Evolutionary conservation across 345 rosid species (phyloP).

Genomic region (Eucalyptus rudis): DNA sequence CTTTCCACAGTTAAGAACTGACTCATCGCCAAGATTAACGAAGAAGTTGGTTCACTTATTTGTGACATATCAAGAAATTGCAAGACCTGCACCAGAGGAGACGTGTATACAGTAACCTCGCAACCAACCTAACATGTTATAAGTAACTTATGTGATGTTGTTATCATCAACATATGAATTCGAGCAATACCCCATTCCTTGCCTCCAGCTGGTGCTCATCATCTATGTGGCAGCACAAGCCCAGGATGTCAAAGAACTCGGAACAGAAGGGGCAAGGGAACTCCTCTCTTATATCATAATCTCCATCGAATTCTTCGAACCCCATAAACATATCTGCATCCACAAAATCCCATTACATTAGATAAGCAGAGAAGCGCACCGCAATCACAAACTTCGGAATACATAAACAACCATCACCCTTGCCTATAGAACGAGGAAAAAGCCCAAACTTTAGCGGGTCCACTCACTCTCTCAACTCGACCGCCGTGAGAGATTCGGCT

Average conservation of each 20-base stretch:
- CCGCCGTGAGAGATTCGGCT: neutral
- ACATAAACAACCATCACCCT: neutral
- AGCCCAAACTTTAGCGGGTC: neutral
- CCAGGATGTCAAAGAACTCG: constrained; percentile 76
- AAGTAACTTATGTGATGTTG: neutral
- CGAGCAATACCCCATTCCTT: constrained; percentile 60
- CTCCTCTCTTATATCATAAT: constrained; percentile 87
- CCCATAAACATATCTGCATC: constrained; percentile 72
- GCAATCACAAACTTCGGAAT: neutral
- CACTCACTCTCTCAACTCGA: neutral
- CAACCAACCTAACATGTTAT: neutral
- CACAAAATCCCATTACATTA: neutral
- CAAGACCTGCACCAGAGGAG: neutral
- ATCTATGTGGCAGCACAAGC: constrained; percentile 88
- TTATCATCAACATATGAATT: neutral
- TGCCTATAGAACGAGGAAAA: neutral
- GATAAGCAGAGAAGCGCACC: neutral
- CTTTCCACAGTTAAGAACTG: neutral
- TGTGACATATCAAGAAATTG: neutral
- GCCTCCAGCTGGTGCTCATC: constrained; percentile 86
- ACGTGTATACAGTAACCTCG: neutral
- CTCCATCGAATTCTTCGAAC: constrained; percentile 81
- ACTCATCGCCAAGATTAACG: neutral
- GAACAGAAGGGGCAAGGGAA: constrained; percentile 95
- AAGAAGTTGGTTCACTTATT: neutral